A percentile compares a stretch with the other conserved stretches of the same genome.
Conservation (phyloP, 1,284 basidiomycete species). For the Papiliotrema laurentii region DNA sequence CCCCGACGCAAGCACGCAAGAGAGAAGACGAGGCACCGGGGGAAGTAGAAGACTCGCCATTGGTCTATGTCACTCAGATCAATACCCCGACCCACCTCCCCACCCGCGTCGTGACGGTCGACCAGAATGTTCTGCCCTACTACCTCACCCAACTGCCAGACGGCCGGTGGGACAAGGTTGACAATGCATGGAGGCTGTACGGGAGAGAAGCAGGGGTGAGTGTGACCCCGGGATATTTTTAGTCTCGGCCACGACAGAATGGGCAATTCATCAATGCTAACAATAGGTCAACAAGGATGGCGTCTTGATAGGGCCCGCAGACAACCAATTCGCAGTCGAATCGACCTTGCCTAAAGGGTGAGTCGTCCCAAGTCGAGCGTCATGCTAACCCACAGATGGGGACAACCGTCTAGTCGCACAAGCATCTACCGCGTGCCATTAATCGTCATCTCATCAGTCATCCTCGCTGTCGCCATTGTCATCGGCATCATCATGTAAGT, state of each 20-base stretch:
- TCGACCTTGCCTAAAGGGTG: slow-evolving; percentile 4
- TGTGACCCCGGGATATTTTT: background rate
- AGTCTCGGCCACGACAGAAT: too few relatives aligned
- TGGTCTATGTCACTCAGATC: slow-evolving; percentile 3
- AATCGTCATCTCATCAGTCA: slow-evolving; percentile 41
- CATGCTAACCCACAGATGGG: slow-evolving; percentile 28
- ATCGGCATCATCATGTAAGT: slow-evolving; percentile 38
- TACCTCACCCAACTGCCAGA: slow-evolving; percentile 20
- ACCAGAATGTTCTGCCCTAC: slow-evolving; percentile 27
- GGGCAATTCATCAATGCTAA: background rate
- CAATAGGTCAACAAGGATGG: background rate
- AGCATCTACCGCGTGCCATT: slow-evolving; percentile 43
- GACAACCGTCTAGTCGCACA: slow-evolving; percentile 28
- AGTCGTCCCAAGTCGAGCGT: background rate
- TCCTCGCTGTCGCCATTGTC: slow-evolving; percentile 40
- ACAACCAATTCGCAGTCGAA: slow-evolving; percentile 1
- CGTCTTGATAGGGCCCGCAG: background rate
- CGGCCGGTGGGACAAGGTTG: slow-evolving; percentile 26
- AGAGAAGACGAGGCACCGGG: background rate
- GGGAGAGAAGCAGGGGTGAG: slow-evolving; percentile 24
- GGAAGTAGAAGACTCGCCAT: background rate
- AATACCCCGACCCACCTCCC: slow-evolving; percentile 4
- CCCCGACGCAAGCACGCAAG: background rate
- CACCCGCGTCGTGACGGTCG: slow-evolving; percentile 4
- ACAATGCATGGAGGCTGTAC: slow-evolving; percentile 33